These are phyloP conservation scores for Ophiostoma angusticollis DNA, from an alignment of 2,329 filamentous ascomycete species.

Conservation along the genomic window DNA sequence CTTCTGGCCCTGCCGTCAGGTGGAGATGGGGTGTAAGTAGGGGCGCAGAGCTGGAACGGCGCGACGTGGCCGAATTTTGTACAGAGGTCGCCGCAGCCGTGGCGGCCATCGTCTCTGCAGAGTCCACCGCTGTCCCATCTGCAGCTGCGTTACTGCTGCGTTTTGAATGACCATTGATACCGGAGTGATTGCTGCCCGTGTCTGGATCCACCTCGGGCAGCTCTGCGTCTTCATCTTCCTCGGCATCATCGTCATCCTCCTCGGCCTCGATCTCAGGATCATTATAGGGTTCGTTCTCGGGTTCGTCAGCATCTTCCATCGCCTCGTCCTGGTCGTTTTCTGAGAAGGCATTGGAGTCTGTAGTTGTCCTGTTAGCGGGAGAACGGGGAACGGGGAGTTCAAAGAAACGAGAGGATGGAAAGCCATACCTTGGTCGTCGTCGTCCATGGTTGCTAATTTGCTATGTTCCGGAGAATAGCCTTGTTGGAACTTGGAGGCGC, in stretches of 20 bases:
- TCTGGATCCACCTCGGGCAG: conserved; percentile 11
- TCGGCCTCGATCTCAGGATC: conserved; percentile 24
- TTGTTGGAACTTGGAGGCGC: no score
- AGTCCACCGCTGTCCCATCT: conserved; percentile 11
- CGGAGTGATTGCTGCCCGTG: neutral
- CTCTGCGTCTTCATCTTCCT: conserved; percentile 26
- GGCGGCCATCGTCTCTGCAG: conserved; percentile 8
- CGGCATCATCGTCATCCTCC: conserved; percentile 20
- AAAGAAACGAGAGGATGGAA: no score
- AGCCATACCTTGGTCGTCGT: conserved; percentile 18
- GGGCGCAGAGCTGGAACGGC: conserved; percentile 19
- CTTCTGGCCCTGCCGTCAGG: conserved; percentile 60
- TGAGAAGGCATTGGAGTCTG: conserved; percentile 29
- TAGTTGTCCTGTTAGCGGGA: neutral
- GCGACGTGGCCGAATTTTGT: conserved; percentile 21
- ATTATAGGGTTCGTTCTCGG: conserved; percentile 22
- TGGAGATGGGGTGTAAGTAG: conserved; percentile 27
- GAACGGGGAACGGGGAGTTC: neutral
- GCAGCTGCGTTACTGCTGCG: conserved; percentile 13
- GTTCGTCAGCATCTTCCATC: conserved; percentile 36
- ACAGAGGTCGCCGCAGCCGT: conserved; percentile 12
- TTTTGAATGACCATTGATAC: neutral
- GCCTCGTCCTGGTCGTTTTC: conserved; percentile 44
- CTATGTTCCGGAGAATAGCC: no score
- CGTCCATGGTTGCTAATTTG: conserved; percentile 17